Conservation (phyloP, 108 stramenopile species). For the Nitzschia sp. region DNA sequence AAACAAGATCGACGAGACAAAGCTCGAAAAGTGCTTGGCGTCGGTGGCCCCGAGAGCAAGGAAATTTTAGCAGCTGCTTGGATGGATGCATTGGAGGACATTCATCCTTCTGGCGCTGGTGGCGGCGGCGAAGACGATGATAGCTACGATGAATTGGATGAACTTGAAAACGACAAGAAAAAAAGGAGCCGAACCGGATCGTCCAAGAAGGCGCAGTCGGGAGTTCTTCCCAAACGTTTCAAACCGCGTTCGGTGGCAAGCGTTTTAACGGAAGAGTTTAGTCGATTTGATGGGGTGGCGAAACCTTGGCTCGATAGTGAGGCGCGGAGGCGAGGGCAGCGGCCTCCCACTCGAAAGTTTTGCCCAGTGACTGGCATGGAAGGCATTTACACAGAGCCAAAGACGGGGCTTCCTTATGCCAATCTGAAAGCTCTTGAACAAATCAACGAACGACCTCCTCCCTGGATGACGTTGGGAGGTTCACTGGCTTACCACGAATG, state of each 20-base stretch:
- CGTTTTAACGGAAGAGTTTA: slow-evolving; percentile 76
- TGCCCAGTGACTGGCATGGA: slow-evolving; percentile 82
- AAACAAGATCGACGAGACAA: slow-evolving; percentile 71
- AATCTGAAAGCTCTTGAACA: slow-evolving; percentile 80
- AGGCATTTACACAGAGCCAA: slow-evolving; percentile 78
- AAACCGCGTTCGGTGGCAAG: slow-evolving; percentile 74
- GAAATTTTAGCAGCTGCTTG: slow-evolving; percentile 63
- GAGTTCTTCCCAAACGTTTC: slow-evolving; percentile 69
- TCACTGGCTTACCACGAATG: slow-evolving; percentile 44
- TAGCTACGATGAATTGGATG: slow-evolving; percentile 79
- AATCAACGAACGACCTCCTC: slow-evolving; percentile 77
- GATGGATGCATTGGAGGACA: slow-evolving; percentile 84
- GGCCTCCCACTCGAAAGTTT: slow-evolving; percentile 59
- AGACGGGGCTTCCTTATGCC: slow-evolving; percentile 78
- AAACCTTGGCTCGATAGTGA: slow-evolving; percentile 66
- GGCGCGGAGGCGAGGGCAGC: slow-evolving; percentile 19
- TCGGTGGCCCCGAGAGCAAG: slow-evolving; percentile 31
- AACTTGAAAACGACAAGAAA: slow-evolving; percentile 50
- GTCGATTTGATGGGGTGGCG: slow-evolving; percentile 63
- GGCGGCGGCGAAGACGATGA: slow-evolving; percentile 69
- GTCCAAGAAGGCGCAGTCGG: slow-evolving; percentile 15
- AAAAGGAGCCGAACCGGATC: slow-evolving; percentile 25
- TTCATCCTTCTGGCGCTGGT: slow-evolving; percentile 36
- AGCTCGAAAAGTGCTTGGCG: slow-evolving; percentile 59
- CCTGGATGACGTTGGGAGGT: slow-evolving; percentile 73